Percentiles rank a stretch among this genome's conserved stretches.
phyloP scores from a whole-genome alignment of 495 filamentous ascomycete species.

The Penicillium riverlandense region DNA sequence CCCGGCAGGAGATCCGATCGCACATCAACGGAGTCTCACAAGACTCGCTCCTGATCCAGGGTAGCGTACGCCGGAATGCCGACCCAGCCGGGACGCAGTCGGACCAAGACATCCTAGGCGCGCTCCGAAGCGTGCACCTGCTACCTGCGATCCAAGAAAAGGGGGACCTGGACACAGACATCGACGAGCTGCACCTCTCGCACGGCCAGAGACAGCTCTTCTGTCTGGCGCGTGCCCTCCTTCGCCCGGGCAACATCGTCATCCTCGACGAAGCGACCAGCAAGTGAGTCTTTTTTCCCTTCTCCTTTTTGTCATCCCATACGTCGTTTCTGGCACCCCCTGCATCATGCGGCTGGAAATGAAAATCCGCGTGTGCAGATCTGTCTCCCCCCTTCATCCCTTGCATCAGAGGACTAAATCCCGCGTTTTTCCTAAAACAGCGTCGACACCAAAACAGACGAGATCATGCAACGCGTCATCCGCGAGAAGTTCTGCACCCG shows the following conservation, averaged over 20 bases:
- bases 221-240: conserved; percentile 53
- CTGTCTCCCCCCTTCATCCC: conserved; percentile 2
- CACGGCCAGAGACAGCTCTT: conserved; percentile 61
- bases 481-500: conserved; percentile 47
- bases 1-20: conserved; percentile 38
- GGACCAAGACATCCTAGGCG: conserved; percentile 33
- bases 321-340: conserved; percentile 6
- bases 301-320: neutral
- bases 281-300: conserved; percentile 30
- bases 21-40: conserved; percentile 49
- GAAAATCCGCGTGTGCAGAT: too few species aligned
- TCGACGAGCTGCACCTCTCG: conserved; percentile 45
- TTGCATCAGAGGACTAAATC: conserved; percentile 5
- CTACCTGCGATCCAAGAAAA: conserved; percentile 40
- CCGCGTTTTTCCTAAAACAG: conserved; percentile 15
- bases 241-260: conserved; percentile 40
- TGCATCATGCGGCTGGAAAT: conserved; percentile 17
- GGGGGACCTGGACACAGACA: conserved; percentile 43
- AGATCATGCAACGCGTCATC: conserved; percentile 52
- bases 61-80: conserved; percentile 40
- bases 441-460: conserved; percentile 50
- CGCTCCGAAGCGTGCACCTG: conserved; percentile 43
- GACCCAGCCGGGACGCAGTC: conserved; percentile 29
- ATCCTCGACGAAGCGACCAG: conserved; percentile 47
- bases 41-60: conserved; percentile 46